Base-by-base conservation (phyloP, 345 rosid species). In the Eucalyptus paniculata region DNA sequence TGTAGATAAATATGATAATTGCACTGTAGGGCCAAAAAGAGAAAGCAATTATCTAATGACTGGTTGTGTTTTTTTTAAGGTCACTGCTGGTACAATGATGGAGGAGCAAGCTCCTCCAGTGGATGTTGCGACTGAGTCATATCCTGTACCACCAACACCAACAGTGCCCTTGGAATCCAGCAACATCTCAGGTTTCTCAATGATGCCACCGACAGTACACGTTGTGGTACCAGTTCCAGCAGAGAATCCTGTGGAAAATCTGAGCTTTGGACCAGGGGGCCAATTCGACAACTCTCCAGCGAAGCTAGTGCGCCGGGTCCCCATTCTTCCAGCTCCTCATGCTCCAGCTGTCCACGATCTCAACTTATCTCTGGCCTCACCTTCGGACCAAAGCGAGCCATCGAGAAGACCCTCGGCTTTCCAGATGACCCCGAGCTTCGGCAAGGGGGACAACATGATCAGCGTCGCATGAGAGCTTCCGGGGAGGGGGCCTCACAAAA, bases 371-470 rank as follows among this genome's bases (percentile, higher is more conserved):
- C 86, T 94, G 85, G 19, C 16, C 0, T 77, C 47, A 3, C 47
- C 83, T 77, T 92, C 93, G 2, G 93, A 91, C 91, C 93, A 90
- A 49, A 92, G 90, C 50, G 95, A 92, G 49, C n/a, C 94, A 16
- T 91, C 95, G 3, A 92, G 92, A 92, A 93, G 91, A 89, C 86
- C 30, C 28, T 50, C 94, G 0, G 93, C 93, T 80, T 95, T 93
- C 91, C 93, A 93, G 88, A 89, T 92, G 94, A 88, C 93, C 72
- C 34, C 14, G 28, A 90, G 93, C 91, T 93, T 95, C 89, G 91
- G 90, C 86, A 94, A 90, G 86, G 96, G 96, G 90, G 98, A 95
- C 56, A 92, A 89, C 94, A 93, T 90, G 91, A 95, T 95, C 87
- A 93, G 94, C 77, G 96, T 95, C 89, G 94, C 96, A 88, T 95